Evolutionary conservation across 2,329 filamentous ascomycete genomes (phyloP).

Genomic region (Epichloe bromicola): DNA sequence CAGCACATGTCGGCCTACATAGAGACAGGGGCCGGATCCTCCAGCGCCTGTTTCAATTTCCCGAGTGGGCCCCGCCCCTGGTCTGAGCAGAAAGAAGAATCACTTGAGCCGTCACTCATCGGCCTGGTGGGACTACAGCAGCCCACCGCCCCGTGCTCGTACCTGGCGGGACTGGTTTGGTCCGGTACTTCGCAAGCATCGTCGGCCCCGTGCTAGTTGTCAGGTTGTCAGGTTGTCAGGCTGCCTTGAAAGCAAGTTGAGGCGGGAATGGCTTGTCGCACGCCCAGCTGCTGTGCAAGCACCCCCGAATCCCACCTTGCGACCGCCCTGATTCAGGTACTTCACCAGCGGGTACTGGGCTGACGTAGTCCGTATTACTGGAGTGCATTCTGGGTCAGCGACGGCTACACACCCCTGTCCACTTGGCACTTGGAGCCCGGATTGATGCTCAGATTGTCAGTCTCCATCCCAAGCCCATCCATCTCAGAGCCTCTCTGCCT

Average conservation of each 20-base stretch:
- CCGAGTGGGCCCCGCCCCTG: conserved; percentile 8
- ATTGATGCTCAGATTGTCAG: conserved; percentile 17
- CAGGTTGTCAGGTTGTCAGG: too few species aligned
- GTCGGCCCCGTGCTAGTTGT: not conserved
- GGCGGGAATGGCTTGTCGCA: conserved; percentile 2
- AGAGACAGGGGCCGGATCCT: not conserved
- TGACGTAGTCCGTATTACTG: not conserved
- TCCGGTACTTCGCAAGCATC: not conserved
- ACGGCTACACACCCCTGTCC: not conserved
- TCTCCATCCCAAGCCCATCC: conserved; percentile 5
- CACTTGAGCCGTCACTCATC: not conserved
- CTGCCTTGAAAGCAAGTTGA: too few species aligned
- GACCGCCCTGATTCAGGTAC: conserved; percentile 7
- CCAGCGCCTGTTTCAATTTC: conserved; percentile 12
- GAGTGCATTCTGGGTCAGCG: not conserved
- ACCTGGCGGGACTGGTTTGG: not conserved
- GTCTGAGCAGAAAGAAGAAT: conserved; percentile 2
- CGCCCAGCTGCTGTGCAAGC: not conserved
- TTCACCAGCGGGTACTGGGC: conserved; percentile 3
- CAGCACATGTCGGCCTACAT: conserved; percentile 1
- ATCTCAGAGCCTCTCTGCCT: not conserved
- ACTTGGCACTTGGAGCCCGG: conserved; percentile 2
- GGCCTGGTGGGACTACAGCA: not conserved
- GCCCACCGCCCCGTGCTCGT: too few species aligned
- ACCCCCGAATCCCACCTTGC: not conserved